Percentiles rank a stretch among this genome's conserved stretches.
phyloP scores from a whole-genome alignment of 371 early-diverging fungal species.

The Mucor saturninus region DNA sequence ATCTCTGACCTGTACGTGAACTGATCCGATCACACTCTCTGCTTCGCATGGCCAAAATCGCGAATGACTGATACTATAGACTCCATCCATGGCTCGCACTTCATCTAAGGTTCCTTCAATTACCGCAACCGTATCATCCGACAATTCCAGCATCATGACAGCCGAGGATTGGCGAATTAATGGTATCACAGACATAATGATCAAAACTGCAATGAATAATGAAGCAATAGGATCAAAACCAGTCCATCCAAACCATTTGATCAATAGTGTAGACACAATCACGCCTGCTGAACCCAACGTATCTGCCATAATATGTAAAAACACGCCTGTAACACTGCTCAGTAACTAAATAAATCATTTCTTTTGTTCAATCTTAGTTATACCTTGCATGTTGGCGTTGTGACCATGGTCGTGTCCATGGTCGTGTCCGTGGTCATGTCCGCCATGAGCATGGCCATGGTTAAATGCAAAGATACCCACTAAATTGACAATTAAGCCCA shows the following conservation, averaged over 20 bases:
- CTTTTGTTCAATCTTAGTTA: not conserved
- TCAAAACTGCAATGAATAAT: conserved; percentile 87
- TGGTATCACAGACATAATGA: conserved; percentile 85
- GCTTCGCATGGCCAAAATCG: conserved; percentile 71
- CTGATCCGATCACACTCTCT: conserved; percentile 60
- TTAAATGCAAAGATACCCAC: conserved; percentile 94
- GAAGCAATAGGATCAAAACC: conserved; percentile 97
- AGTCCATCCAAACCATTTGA: conserved; percentile 90
- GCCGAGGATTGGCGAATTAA: conserved; percentile 75
- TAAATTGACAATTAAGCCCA: conserved; percentile 91
- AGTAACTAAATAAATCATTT: no score
- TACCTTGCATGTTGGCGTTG: conserved; percentile 80
- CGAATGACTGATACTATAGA: conserved; percentile 48
- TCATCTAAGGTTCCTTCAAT: conserved; percentile 62
- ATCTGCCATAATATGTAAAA: conserved; percentile 94
- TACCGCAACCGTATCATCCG: conserved; percentile 48
- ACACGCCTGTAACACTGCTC: conserved; percentile 70
- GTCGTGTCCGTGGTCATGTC: conserved; percentile 61
- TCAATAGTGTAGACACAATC: conserved; percentile 89
- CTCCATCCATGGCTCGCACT: conserved; percentile 53
- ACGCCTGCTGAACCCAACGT: conserved; percentile 96
- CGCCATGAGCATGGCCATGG: conserved; percentile 78
- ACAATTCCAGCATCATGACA: conserved; percentile 63
- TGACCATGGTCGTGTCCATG: conserved; percentile 47
- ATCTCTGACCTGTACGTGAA: conserved; percentile 58